phyloP scores from a whole-genome alignment of 352 stramenopile species.

The Plasmopara viticola region DNA sequence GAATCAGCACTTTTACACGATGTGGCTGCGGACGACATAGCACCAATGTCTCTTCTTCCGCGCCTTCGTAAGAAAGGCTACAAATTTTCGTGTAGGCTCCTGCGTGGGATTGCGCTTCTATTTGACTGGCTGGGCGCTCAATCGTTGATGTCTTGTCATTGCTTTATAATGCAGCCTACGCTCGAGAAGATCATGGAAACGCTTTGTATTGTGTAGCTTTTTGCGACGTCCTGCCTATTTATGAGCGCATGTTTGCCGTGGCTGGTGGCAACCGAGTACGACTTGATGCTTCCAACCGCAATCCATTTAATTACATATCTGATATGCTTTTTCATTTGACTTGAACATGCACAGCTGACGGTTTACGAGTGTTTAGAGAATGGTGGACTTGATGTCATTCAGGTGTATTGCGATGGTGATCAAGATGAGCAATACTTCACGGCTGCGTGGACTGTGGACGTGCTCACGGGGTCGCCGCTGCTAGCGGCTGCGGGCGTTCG shows the following conservation, averaged over 20 bases:
- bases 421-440: constrained; percentile 77
- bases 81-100: constrained; percentile 52
- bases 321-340: neutral
- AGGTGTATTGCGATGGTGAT: constrained; percentile 77
- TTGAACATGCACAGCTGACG: constrained; percentile 37
- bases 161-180: constrained; percentile 36
- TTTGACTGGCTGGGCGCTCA: neutral
- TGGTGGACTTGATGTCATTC: constrained; percentile 64
- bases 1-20: constrained; percentile 6
- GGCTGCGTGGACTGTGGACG: constrained; percentile 67
- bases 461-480: constrained; percentile 61
- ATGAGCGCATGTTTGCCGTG: constrained; percentile 67
- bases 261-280: constrained; percentile 64
- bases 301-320: neutral
- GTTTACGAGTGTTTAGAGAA: constrained; percentile 76
- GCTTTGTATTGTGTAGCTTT: constrained; percentile 75
- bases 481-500: constrained; percentile 63
- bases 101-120: constrained; percentile 5
- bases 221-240: constrained; percentile 57
- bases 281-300: neutral
- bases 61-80: constrained; percentile 54
- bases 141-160: constrained; percentile 4
- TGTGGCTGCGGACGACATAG: constrained; percentile 11
- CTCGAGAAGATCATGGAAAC: constrained; percentile 65
- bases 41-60: constrained; percentile 30